Evolutionary conservation across 371 early-diverging fungal species (phyloP), one percentile per base, ranked within the genome.

Genomic region (Mucor velutinosus): DNA sequence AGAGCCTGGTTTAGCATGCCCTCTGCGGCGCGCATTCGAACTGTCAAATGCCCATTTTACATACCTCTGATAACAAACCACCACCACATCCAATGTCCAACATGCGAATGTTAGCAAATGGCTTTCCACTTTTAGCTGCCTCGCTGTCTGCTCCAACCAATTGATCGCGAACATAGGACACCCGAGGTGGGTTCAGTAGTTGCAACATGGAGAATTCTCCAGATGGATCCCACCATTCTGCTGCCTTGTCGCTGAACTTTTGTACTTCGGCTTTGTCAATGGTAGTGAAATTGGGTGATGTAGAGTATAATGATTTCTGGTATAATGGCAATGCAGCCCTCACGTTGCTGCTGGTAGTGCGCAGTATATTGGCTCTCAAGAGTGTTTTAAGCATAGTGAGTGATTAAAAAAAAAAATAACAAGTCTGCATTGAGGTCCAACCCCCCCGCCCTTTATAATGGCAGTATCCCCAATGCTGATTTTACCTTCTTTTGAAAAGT

Each of bases 51-150:
- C 17, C 17, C 41, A 17, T 4, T 17, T 41, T 41, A 3, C 37
- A 12, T 82, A 92, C 94, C 88, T 97, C 96, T 0, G 93, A 83
- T 47, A 97, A 80, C 25, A 98, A 68, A 0, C 98, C 98, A 27
- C 97, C 98, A 23, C 98, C 98, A 76, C 98, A 95, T 1, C 98
- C 98, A 25, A 97, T 89, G 78, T 98, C 98, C n/a, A 97, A 77
- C 66, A 95, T 87, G 3, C 77, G 60, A 32, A 89, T 66, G 0
- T 91, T 92, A 47, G 77, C 64, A 23, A 93, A 86, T 7, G 93
- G 92, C 17, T 73, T 76, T 14, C 71, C 76, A 29, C 37, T 60
- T 19, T 65, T 49, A 2, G 60, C 45, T 27, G 47, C 58, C 17
- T 64, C 65, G n/a, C 68, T 70, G 17, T 65, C 67, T 7, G 33